Evolutionary conservation across 768 basidiomycete species (phyloP), one percentile per base, ranked within the genome.

Genomic region (Rhodosporidiobolus odoratus): DNA sequence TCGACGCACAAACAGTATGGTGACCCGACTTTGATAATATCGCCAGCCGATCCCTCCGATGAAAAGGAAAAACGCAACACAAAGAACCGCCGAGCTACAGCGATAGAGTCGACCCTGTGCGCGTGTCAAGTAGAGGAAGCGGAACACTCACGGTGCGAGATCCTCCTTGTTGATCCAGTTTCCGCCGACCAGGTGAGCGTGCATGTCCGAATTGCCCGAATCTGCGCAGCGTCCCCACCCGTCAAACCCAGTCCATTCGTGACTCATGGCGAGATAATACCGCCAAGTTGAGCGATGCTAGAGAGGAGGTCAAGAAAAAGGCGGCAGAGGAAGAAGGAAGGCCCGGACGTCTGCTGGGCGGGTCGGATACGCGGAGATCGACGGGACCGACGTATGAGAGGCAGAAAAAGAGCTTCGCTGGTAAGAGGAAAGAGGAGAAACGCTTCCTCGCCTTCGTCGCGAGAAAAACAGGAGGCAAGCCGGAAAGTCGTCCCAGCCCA

Each of bases 151-250:
- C 67, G 67, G 60, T 21, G 67, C 60, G 13, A 68, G 23, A 32
- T 68, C 67, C n/a, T 5, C 3, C 32, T 58, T 21, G 30, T 47
- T 30, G 4, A 68, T 30, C 19, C 32, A 37, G 34, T 62, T 56
- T 2, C 60, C 54, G 13, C 61, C 61, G 45, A 68, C 5, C 19
- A 62, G 54, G 45, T 58, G 60, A 1, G 67, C 67, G 23, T 68
- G 59, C 1, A 56, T 9, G 35, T 30, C 3, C 9, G 4, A 0
- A 23, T 62, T 16, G 1, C 60, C 54, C 35, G 60, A 57, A 23
- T 47, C 45, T 15, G 12, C 45, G 47, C 64, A 65, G 1, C 64
- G 56, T 2, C 53, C 63, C 0, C 2, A 1, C 1, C 32, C 23
- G 9, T 16, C 16, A 12, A 25, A 27, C 15, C 43, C 30, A 9